Evolutionary conservation across 2,329 filamentous ascomycete species (phyloP).

Genomic region (Plectosphaerella plurivora): DNA sequence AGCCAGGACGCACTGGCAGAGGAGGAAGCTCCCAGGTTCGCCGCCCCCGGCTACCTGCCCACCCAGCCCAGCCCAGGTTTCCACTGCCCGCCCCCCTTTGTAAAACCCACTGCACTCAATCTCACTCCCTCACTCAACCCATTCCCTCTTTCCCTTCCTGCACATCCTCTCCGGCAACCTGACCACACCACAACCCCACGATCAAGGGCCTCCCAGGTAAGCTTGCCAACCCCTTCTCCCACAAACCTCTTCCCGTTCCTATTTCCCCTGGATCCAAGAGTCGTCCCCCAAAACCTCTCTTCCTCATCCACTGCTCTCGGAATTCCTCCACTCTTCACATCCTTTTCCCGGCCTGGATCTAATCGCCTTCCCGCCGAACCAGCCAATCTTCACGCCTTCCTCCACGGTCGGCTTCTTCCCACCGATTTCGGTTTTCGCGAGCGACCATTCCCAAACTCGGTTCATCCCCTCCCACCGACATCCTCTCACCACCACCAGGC

Average conservation of each 20-base stretch:
- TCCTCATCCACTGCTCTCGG: background rate
- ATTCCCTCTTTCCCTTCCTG: constrained; percentile 18
- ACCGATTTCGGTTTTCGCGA: background rate
- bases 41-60: constrained; percentile 3
- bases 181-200: constrained; percentile 7
- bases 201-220: constrained; percentile 1
- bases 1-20: no score
- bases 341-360: background rate
- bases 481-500: background rate
- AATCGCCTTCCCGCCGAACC: background rate
- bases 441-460: background rate
- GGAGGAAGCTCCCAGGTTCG: constrained; percentile 8
- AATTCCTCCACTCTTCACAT: background rate
- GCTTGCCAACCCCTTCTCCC: background rate
- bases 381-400: background rate
- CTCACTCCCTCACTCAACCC: background rate
- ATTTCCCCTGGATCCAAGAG: background rate
- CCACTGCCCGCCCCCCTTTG: constrained; percentile 17
- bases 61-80: constrained; percentile 4
- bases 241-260: background rate
- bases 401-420: background rate
- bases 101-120: background rate
- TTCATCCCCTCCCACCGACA: background rate
- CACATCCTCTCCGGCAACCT: constrained; percentile 2
- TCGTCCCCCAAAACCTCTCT: background rate